Percentiles rank a stretch among this genome's conserved stretches.
Conservation (phyloP, 352 stramenopile genomes). For the Phytophthora parvispora region DNA sequence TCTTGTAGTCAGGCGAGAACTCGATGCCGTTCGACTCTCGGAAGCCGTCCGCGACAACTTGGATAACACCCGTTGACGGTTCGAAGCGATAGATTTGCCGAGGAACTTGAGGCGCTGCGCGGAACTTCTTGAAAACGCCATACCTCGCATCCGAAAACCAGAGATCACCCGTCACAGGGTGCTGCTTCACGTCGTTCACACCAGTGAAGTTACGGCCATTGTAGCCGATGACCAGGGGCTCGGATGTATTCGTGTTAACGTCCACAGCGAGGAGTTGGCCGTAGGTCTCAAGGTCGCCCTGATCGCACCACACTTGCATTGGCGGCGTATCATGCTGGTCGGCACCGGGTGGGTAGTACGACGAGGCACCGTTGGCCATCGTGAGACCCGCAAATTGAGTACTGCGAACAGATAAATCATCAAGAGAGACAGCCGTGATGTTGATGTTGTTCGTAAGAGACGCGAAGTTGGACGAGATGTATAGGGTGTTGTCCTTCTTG, state of each 20-base stretch:
- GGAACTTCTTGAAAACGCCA: slow-evolving; percentile 27
- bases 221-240: slow-evolving; percentile 21
- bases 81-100: slow-evolving; percentile 32
- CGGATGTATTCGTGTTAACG: slow-evolving; percentile 27
- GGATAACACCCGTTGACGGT: slow-evolving; percentile 30
- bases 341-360: slow-evolving; percentile 20
- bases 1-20: slow-evolving; percentile 35
- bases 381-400: slow-evolving; percentile 17
- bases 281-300: slow-evolving; percentile 20
- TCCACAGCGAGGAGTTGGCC: slow-evolving; percentile 23
- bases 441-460: slow-evolving; percentile 27
- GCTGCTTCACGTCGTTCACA: slow-evolving; percentile 30
- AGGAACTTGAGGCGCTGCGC: slow-evolving; percentile 11
- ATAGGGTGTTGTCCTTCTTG: slow-evolving; percentile 28
- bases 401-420: slow-evolving; percentile 21
- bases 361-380: slow-evolving; percentile 24
- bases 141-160: slow-evolving; percentile 29
- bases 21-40: slow-evolving; percentile 23
- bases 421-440: slow-evolving; percentile 22
- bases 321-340: slow-evolving; percentile 21
- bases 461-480: slow-evolving; percentile 29
- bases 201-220: slow-evolving; percentile 31
- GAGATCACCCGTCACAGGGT: slow-evolving; percentile 25
- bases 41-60: slow-evolving; percentile 23
- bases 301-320: slow-evolving; percentile 32